Percentiles rank a stretch among this genome's conserved stretches.
Conservation (phyloP, 2,329 filamentous ascomycete genomes). For the Claviceps sp. region DNA sequence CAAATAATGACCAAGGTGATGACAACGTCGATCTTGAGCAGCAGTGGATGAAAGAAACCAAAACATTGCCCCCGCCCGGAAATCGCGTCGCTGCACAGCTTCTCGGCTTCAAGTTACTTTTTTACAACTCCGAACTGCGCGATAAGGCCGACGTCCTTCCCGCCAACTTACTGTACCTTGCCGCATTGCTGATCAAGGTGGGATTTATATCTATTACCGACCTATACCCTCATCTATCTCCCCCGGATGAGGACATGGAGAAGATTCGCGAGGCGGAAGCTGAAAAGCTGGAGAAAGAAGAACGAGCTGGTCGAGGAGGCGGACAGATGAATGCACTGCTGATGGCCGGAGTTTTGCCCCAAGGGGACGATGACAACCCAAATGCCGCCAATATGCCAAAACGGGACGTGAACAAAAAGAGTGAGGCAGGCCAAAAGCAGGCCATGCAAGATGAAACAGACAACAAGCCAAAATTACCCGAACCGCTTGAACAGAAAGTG, state of each 20-base stretch:
- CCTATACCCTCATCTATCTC: conserved; percentile 84
- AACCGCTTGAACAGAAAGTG: conserved; percentile 80
- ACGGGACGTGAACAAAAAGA: conserved; percentile 39
- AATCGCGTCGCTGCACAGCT: conserved; percentile 89
- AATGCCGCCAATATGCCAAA: conserved; percentile 23
- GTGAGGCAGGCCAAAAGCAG: conserved; percentile 38
- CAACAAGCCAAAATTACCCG: conserved; percentile 43
- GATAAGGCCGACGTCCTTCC: conserved; percentile 66
- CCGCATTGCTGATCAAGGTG: conserved; percentile 87
- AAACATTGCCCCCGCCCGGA: conserved; percentile 68
- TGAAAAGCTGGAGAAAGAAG: conserved; percentile 67
- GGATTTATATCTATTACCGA: conserved; percentile 90
- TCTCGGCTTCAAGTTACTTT: conserved; percentile 91
- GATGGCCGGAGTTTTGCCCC: conserved; percentile 67
- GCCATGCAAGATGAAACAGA: conserved; percentile 27
- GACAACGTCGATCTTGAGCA: conserved; percentile 44
- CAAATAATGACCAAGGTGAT: conserved; percentile 22
- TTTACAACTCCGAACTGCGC: conserved; percentile 73
- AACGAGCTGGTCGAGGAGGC: conserved; percentile 56
- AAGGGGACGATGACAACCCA: conserved; percentile 55
- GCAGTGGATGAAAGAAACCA: conserved; percentile 69
- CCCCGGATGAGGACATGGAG: conserved; percentile 72
- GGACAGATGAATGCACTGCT: conserved; percentile 70
- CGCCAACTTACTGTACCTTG: conserved; percentile 83
- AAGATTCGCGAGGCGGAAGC: conserved; percentile 53